A percentile compares a stretch with the other conserved stretches of the same genome.
These are phyloP conservation scores for Daldinia sp. DNA, from an alignment of 2,329 filamentous ascomycete genomes.

Conservation along the genomic window DNA sequence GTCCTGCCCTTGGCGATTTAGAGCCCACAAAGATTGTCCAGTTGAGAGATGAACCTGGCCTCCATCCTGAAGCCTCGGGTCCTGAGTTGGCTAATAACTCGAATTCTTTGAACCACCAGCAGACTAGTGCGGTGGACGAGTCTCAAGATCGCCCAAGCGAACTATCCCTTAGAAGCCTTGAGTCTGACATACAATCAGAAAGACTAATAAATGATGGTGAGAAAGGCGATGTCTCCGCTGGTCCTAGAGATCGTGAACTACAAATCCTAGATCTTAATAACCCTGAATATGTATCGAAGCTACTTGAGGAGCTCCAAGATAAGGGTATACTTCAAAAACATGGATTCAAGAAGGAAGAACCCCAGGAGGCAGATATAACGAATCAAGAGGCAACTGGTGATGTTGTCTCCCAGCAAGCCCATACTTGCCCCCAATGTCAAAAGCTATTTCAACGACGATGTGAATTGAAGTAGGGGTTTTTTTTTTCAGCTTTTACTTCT, in stretches of 20 bases:
- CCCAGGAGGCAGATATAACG: slow-evolving; percentile 25
- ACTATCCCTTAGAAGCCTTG: slow-evolving; percentile 7
- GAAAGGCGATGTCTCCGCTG: slow-evolving; percentile 7
- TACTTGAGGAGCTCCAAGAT: slow-evolving; percentile 46
- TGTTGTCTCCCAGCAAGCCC: slow-evolving; percentile 36
- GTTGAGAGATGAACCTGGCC: slow-evolving; percentile 3
- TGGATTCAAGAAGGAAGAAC: slow-evolving; percentile 46
- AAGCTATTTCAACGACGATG: slow-evolving; percentile 65
- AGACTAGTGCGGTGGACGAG: slow-evolving; percentile 14
- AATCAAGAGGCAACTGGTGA: slow-evolving; percentile 30
- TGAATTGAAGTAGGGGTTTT: slow-evolving; percentile 66
- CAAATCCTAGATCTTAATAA: slow-evolving; percentile 33
- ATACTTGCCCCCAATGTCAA: slow-evolving; percentile 57
- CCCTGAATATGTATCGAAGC: slow-evolving; percentile 29
- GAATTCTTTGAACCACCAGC: neutral
- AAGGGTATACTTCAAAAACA: slow-evolving; percentile 44
- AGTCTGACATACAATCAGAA: slow-evolving; percentile 12
- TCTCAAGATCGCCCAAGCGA: slow-evolving; percentile 10
- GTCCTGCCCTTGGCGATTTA: neutral
- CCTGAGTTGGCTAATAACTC: slow-evolving; percentile 1
- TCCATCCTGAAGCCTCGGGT: slow-evolving; percentile 1
- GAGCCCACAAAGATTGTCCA: slow-evolving; percentile 6
- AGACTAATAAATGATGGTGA: slow-evolving; percentile 6
- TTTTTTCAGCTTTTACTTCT: neutral
- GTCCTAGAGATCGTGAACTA: slow-evolving; percentile 10